These are phyloP conservation scores for Penicillium janthinellum DNA, from an alignment of 2,329 filamentous ascomycete genomes.

Conservation along the genomic window DNA sequence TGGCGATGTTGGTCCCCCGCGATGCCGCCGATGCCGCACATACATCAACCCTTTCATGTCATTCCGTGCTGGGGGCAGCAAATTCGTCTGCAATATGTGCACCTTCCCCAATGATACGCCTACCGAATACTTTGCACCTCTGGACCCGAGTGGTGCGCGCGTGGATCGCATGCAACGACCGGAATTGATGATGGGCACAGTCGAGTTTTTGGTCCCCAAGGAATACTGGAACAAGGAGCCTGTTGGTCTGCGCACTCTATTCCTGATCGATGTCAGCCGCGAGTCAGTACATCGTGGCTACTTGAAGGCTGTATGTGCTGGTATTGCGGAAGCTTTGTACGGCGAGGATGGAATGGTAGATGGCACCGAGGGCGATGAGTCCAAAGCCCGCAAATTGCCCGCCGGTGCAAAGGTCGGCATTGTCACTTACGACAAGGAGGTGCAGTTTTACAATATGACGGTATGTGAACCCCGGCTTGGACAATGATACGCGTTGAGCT, in stretches of 20 bases:
- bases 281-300: slow-evolving; percentile 91
- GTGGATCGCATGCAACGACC: slow-evolving; percentile 87
- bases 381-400: slow-evolving; percentile 64
- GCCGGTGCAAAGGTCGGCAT: slow-evolving; percentile 86
- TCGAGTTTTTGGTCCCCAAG: slow-evolving; percentile 95
- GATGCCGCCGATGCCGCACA: slow-evolving; percentile 87
- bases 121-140: slow-evolving; percentile 89
- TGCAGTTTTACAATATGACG: slow-evolving; percentile 96
- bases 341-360: slow-evolving; percentile 61
- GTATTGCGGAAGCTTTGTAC: slow-evolving; percentile 82
- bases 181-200: slow-evolving; percentile 86
- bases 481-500: slow-evolving; percentile 23
- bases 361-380: slow-evolving; percentile 53
- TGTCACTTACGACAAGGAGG: slow-evolving; percentile 92
- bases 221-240: slow-evolving; percentile 98
- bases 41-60: slow-evolving; percentile 99
- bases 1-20: slow-evolving; percentile 83
- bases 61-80: slow-evolving; percentile 90
- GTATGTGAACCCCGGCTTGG: slow-evolving; percentile 52
- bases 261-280: slow-evolving; percentile 89
- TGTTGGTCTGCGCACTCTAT: slow-evolving; percentile 82
- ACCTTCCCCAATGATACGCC: slow-evolving; percentile 95
- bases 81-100: slow-evolving; percentile 97
- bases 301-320: slow-evolving; percentile 85
- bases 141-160: slow-evolving; percentile 80